phyloP scores from a whole-genome alignment of 805 yeast species.

The Ogataea angusta region DNA sequence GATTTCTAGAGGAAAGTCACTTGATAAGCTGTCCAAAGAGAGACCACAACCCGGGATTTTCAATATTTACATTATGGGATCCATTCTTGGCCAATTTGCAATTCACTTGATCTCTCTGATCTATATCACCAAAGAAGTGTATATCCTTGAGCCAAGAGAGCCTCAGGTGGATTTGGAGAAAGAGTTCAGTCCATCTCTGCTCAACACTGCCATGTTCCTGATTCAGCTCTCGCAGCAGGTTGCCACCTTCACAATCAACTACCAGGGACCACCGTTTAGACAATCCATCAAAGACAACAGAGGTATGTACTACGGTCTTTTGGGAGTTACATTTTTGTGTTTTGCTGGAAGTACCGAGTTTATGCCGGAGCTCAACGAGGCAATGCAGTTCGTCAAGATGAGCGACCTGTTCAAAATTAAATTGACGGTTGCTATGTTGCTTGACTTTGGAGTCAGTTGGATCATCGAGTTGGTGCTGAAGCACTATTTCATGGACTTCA shows the following conservation, averaged over 20 bases:
- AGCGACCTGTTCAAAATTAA: slow-evolving; percentile 64
- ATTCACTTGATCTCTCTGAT: slow-evolving; percentile 81
- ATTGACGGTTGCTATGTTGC: slow-evolving; percentile 65
- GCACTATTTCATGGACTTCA: slow-evolving; percentile 81
- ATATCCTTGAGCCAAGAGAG: slow-evolving; percentile 87
- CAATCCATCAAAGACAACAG: slow-evolving; percentile 85
- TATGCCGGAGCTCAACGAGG: slow-evolving; percentile 89
- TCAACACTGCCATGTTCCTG: slow-evolving; percentile 94
- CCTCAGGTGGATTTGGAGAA: slow-evolving; percentile 88
- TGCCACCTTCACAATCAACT: slow-evolving; percentile 95
- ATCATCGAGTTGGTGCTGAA: slow-evolving; percentile 78
- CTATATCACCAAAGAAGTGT: slow-evolving; percentile 79
- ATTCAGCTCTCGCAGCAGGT: slow-evolving; percentile 95
- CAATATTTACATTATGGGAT: slow-evolving; percentile 95
- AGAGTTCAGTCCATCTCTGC: slow-evolving; percentile 79
- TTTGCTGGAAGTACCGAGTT: slow-evolving; percentile 91
- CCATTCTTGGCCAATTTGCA: slow-evolving; percentile 94
- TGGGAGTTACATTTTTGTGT: slow-evolving; percentile 88
- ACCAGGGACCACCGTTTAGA: slow-evolving; percentile 95
- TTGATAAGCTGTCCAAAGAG: slow-evolving; percentile 83
- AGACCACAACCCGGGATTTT: slow-evolving; percentile 98
- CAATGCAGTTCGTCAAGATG: slow-evolving; percentile 92
- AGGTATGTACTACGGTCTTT: slow-evolving; percentile 94
- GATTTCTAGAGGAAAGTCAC: slow-evolving; percentile 89
- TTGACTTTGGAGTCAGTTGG: slow-evolving; percentile 78